Conservation (phyloP, 2,329 filamentous ascomycete species). For the Ophiostoma fasciatum region DNA sequence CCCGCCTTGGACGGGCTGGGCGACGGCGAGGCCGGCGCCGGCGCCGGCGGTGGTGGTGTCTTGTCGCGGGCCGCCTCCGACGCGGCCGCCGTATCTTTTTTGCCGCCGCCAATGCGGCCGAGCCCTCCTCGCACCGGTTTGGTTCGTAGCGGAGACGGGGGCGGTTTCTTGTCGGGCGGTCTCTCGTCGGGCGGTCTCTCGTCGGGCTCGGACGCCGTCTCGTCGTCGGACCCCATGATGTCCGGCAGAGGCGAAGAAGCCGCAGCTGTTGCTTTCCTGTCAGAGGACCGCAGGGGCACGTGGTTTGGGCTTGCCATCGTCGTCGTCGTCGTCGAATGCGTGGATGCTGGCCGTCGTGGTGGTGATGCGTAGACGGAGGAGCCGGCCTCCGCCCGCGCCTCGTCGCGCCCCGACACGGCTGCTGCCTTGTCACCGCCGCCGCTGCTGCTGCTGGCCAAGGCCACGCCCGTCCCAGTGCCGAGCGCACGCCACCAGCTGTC, state of each 20-base stretch:
- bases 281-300: too few relatives aligned
- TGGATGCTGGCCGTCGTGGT: neutral
- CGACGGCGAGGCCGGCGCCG: neutral
- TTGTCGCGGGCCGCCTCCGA: neutral
- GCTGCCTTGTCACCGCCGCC: neutral
- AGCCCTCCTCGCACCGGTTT: constrained; percentile 17
- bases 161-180: too few relatives aligned
- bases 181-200: constrained; percentile 10
- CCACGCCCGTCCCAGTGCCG: constrained; percentile 15
- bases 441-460: constrained; percentile 9
- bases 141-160: constrained; percentile 6
- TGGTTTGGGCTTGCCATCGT: constrained; percentile 28
- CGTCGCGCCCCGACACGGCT: too few relatives aligned
- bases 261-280: constrained; percentile 30
- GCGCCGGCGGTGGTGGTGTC: neutral
- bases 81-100: neutral
- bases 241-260: constrained; percentile 11
- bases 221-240: too few relatives aligned
- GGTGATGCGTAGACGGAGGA: too few relatives aligned
- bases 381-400: too few relatives aligned
- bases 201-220: constrained; percentile 31
- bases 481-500: constrained; percentile 37
- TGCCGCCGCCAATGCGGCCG: constrained; percentile 26
- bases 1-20: constrained; percentile 11
- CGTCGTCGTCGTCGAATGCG: neutral